A percentile compares a stretch with the other conserved stretches of the same genome.
Conservation (phyloP, 2,329 filamentous ascomycete genomes). For the Trematosphaeria pertusa region DNA sequence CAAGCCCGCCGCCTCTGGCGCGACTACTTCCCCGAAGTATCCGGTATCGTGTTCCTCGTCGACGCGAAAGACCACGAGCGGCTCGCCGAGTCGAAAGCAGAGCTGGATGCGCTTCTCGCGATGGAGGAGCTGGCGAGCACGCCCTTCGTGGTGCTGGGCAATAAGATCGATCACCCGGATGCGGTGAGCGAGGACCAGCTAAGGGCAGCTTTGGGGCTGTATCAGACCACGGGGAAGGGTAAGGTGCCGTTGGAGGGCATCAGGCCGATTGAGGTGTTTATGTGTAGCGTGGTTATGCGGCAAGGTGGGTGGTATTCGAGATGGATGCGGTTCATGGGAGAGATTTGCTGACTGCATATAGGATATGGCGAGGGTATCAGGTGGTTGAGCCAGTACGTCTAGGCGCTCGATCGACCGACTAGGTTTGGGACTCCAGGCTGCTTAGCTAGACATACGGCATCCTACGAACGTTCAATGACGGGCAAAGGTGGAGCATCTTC, state of each 20-base stretch:
- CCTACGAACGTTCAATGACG: constrained; percentile 61
- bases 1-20: no score
- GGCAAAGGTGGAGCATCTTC: constrained; percentile 44
- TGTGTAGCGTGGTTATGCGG: constrained; percentile 99
- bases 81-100: constrained; percentile 91
- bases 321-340: no score
- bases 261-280: constrained; percentile 81
- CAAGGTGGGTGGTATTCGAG: no score
- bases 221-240: constrained; percentile 65
- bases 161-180: constrained; percentile 99
- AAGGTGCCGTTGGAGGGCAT: constrained; percentile 48
- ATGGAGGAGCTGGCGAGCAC: constrained; percentile 98
- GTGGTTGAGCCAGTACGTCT: constrained; percentile 53
- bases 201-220: constrained; percentile 88
- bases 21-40: constrained; percentile 49
- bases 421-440: no score
- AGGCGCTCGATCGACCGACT: no score
- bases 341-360: no score
- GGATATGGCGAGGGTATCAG: constrained; percentile 52
- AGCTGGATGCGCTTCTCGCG: constrained; percentile 88
- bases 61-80: constrained; percentile 98
- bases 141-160: constrained; percentile 93
- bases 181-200: constrained; percentile 96
- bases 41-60: constrained; percentile 94
- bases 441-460: constrained; percentile 60